A percentile compares a stretch with the other conserved stretches of the same genome.
phyloP scores from a whole-genome alignment of 371 early-diverging fungal genomes.

The Mucor piriformis region DNA sequence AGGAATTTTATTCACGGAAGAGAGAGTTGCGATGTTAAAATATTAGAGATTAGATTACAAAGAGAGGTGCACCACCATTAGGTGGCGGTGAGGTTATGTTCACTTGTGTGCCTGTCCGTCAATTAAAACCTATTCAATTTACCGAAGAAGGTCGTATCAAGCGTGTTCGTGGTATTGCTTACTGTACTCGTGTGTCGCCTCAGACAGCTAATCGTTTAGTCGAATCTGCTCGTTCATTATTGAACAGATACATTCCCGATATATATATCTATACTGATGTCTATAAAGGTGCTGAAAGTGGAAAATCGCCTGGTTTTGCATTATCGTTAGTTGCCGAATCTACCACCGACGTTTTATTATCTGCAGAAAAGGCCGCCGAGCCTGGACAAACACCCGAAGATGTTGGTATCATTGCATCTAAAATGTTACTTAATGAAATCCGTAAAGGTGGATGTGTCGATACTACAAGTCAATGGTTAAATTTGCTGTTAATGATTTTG shows the following conservation, averaged over 20 bases:
- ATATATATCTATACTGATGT: conserved; percentile 97
- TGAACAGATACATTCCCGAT: conserved; percentile 92
- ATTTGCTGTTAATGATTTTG: conserved; percentile 82
- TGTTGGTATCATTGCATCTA: conserved; percentile 77
- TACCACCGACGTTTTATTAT: conserved; percentile 79
- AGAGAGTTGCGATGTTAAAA: not conserved
- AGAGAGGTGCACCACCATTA: conserved; percentile 92
- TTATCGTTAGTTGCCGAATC: conserved; percentile 91
- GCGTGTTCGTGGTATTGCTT: conserved; percentile 95
- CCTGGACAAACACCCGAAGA: conserved; percentile 88
- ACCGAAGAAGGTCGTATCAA: conserved; percentile 86
- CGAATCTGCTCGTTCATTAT: conserved; percentile 81
- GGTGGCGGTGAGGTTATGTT: conserved; percentile 95
- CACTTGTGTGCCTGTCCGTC: conserved; percentile 78
- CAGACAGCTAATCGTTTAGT: conserved; percentile 93
- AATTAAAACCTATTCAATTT: conserved; percentile 82
- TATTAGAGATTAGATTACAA: conserved; percentile 62
- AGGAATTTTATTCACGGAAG: not conserved
- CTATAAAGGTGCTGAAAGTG: conserved; percentile 93
- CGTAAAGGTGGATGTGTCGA: conserved; percentile 90
- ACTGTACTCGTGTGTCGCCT: conserved; percentile 90
- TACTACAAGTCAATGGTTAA: conserved; percentile 85
- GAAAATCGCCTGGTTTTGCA: conserved; percentile 93
- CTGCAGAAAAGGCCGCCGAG: conserved; percentile 84
- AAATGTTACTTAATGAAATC: conserved; percentile 82